Percentiles rank a stretch among this genome's conserved stretches.
Evolutionary conservation across 202 grass and related monocot species (phyloP).

Genomic region (Bolboschoenoplectus hybrid): DNA sequence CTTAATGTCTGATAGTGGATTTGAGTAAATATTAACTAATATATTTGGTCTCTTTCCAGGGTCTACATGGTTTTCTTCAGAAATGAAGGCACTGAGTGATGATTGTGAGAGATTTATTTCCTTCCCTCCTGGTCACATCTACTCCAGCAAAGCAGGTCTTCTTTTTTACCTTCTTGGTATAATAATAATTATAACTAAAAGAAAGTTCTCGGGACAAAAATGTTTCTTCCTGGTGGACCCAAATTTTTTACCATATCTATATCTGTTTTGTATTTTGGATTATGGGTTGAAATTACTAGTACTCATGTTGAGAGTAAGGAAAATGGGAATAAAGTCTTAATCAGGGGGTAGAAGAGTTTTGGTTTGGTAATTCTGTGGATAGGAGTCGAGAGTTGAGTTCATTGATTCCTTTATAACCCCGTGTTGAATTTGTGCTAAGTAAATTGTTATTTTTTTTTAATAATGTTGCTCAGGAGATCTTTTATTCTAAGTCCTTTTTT

Average conservation of each 20-base stretch:
- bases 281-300: not conserved
- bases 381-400: not conserved
- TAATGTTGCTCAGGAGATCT: not conserved
- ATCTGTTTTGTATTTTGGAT: not conserved
- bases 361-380: not conserved
- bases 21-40: slow-evolving; percentile 6
- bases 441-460: no score
- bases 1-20: slow-evolving; percentile 20
- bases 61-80: slow-evolving; percentile 96
- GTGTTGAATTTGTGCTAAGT: not conserved
- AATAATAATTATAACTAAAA: not conserved
- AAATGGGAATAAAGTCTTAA: not conserved
- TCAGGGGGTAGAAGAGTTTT: not conserved
- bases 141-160: slow-evolving; percentile 95
- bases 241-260: not conserved
- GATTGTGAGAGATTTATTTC: slow-evolving; percentile 93
- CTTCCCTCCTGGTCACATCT: slow-evolving; percentile 94
- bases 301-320: not conserved
- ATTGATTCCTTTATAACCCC: not conserved
- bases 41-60: slow-evolving; percentile 58
- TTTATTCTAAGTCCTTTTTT: not conserved
- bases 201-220: not conserved
- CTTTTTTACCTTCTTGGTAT: slow-evolving; percentile 37
- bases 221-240: not conserved
- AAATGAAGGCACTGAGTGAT: slow-evolving; percentile 99